Evolutionary conservation across 2,329 filamentous ascomycete species (phyloP).

Genomic region (Sphaerulina vaccinii): DNA sequence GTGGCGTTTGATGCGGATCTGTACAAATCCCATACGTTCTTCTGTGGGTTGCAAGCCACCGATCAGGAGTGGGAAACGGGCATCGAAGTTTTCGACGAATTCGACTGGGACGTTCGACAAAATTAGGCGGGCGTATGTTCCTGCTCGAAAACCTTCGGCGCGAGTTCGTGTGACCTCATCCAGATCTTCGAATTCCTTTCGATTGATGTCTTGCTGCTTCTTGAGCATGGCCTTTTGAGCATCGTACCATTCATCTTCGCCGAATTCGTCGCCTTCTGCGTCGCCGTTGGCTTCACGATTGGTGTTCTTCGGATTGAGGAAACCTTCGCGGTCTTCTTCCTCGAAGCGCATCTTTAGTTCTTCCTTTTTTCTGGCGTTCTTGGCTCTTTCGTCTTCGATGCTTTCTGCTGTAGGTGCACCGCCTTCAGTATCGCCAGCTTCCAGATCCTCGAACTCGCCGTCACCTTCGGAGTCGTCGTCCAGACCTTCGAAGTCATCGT

Average conservation of each 20-base stretch:
- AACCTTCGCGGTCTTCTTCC: constrained; percentile 95
- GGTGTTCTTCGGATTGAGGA: constrained; percentile 82
- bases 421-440: constrained; percentile 65
- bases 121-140: constrained; percentile 88
- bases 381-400: constrained; percentile 69
- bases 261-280: constrained; percentile 73
- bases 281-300: constrained; percentile 66
- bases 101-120: constrained; percentile 87
- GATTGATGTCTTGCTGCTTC: constrained; percentile 96
- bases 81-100: constrained; percentile 79
- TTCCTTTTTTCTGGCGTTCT: constrained; percentile 88
- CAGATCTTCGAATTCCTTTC: constrained; percentile 82
- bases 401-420: constrained; percentile 13
- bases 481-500: constrained; percentile 51
- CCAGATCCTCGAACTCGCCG: constrained; percentile 81
- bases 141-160: constrained; percentile 87
- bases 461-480: constrained; percentile 67
- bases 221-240: constrained; percentile 91
- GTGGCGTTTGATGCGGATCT: constrained; percentile 94
- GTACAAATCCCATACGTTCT: constrained; percentile 91
- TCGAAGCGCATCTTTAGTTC: constrained; percentile 93
- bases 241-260: constrained; percentile 98
- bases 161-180: constrained; percentile 79
- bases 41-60: constrained; percentile 92
- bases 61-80: constrained; percentile 78